Percentiles rank a stretch among this genome's conserved stretches.
Evolutionary conservation across 2,329 filamentous ascomycete genomes (phyloP).

Genomic region (Emmonsiellopsis sp.): DNA sequence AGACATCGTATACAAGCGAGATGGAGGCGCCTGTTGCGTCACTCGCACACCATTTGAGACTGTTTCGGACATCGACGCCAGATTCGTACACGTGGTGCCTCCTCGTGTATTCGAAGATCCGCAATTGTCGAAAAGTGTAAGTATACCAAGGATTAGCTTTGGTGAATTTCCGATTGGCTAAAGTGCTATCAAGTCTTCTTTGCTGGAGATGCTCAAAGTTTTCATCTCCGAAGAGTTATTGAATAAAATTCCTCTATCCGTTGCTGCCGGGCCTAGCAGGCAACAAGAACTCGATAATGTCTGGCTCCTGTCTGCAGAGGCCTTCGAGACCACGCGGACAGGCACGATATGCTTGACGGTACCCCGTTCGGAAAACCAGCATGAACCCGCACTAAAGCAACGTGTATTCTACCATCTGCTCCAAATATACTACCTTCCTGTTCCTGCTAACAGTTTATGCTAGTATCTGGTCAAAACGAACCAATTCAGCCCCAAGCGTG

Average conservation of each 20-base stretch:
- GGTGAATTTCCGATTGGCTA: not conserved
- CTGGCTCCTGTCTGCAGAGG: constrained; percentile 6
- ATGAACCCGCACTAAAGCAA: not conserved
- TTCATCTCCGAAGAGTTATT: constrained; percentile 6
- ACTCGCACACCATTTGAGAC: constrained; percentile 4
- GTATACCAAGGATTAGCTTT: not conserved
- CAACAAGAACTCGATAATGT: constrained; percentile 3
- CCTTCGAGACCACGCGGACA: constrained; percentile 2
- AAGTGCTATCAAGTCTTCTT: not conserved
- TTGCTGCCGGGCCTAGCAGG: not conserved
- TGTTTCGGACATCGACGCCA: not conserved
- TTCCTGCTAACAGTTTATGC: not conserved
- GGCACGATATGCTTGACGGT: constrained; percentile 2
- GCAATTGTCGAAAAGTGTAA: constrained; percentile 8
- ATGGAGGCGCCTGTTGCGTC: constrained; percentile 13
- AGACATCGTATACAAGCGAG: constrained; percentile 10
- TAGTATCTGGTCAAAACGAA: not conserved
- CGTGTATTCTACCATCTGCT: not conserved
- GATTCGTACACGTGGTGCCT: constrained; percentile 5
- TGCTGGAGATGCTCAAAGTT: constrained; percentile 4
- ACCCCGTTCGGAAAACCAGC: not conserved
- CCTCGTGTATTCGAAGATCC: constrained; percentile 4
- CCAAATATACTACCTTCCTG: not conserved
- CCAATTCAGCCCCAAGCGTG: not conserved
- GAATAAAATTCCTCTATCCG: not conserved